A percentile compares a stretch with the other conserved stretches of the same genome.
Conservation (phyloP, 139 green algal species). For the Picochlorum sp. region DNA sequence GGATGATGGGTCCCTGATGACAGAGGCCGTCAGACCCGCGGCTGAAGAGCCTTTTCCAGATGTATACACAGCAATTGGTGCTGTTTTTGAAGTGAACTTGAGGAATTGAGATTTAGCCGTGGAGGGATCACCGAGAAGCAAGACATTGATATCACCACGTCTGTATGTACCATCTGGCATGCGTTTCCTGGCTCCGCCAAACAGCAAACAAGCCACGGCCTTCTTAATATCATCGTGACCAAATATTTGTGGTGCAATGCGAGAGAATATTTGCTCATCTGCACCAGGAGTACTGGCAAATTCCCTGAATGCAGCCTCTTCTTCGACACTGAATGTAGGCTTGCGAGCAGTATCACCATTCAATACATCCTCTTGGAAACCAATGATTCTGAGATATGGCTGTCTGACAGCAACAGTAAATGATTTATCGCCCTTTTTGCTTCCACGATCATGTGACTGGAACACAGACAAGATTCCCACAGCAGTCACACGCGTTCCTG, state of each 20-base stretch:
- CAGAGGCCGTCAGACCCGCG: slow-evolving; percentile 87
- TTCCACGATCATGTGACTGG: slow-evolving; percentile 36
- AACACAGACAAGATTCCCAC: slow-evolving; percentile 91
- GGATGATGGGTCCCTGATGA: slow-evolving; percentile 52
- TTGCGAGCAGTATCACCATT: slow-evolving; percentile 56
- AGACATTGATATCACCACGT: slow-evolving; percentile 96
- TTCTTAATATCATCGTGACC: slow-evolving; percentile 90
- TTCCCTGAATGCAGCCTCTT: slow-evolving; percentile 78
- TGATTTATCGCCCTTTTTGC: slow-evolving; percentile 10
- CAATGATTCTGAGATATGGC: slow-evolving; percentile 92
- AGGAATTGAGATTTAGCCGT: slow-evolving; percentile 99
- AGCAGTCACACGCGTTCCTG: slow-evolving; percentile 84
- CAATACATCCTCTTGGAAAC: slow-evolving; percentile 71
- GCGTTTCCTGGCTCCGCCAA: slow-evolving; percentile 87
- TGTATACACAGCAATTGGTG: slow-evolving; percentile 94
- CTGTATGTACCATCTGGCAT: slow-evolving; percentile 79
- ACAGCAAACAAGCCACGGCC: slow-evolving; percentile 90
- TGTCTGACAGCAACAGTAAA: slow-evolving; percentile 62
- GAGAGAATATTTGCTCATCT: slow-evolving; percentile 57
- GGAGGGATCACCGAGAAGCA: slow-evolving; percentile 94
- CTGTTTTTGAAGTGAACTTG: slow-evolving; percentile 83
- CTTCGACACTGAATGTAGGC: slow-evolving; percentile 65
- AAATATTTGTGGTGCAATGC: slow-evolving; percentile 94
- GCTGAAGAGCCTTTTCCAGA: slow-evolving; percentile 91
- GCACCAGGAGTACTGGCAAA: slow-evolving; percentile 69